Conservation (phyloP, 1,284 basidiomycete species). For the Hypsizygus ulmarius region DNA sequence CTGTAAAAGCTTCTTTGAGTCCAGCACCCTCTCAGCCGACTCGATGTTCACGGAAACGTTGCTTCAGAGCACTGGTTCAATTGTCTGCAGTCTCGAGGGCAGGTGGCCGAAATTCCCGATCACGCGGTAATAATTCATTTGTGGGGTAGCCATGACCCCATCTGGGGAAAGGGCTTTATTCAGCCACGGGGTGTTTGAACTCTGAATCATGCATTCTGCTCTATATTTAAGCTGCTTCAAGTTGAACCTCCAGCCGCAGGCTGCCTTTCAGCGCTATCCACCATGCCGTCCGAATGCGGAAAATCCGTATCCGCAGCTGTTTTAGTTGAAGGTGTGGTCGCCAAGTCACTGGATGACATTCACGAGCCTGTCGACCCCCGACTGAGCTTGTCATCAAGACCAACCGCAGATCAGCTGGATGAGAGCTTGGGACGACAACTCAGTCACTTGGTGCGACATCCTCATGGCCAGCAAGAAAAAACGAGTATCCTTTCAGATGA, state of each 20-base stretch:
- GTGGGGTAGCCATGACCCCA: no score
- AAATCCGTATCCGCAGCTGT: conserved; percentile 1
- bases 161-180: neutral
- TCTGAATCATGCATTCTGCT: neutral
- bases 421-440: conserved; percentile 23
- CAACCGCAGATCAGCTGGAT: conserved; percentile 25
- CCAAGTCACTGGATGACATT: conserved; percentile 28
- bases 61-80: no score
- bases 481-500: conserved; percentile 18
- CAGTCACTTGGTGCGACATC: conserved; percentile 19
- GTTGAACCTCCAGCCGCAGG: neutral
- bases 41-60: no score
- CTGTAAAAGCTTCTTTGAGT: no score
- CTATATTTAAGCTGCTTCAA: neutral
- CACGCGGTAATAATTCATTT: no score
- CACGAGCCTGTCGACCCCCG: conserved; percentile 32
- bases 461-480: conserved; percentile 18
- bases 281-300: neutral
- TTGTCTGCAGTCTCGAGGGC: no score
- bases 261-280: neutral
- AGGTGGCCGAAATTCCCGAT: no score
- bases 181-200: neutral
- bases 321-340: conserved; percentile 20
- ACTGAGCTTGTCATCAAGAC: conserved; percentile 22
- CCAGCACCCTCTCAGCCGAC: no score